Evolutionary conservation across 768 basidiomycete genomes (phyloP), one percentile per base, ranked within the genome.

Genomic region (Pulveroboletus frians): DNA sequence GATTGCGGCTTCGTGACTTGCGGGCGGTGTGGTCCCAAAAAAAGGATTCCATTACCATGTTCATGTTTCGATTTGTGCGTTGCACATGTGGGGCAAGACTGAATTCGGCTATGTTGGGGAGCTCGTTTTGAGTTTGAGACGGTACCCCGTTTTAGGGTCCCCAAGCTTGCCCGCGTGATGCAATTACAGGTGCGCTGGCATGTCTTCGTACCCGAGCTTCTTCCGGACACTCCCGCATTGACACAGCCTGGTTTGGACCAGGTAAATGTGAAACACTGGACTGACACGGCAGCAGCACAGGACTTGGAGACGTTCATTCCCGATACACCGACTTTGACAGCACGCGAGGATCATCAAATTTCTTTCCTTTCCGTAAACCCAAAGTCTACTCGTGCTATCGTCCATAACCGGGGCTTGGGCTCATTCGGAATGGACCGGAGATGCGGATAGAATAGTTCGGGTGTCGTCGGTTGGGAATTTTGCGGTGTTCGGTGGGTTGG

Each of bases 401-500:
- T 23, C 14, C 8, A 26, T 31, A 7, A n/a, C 26, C 39, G 14
- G 39, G 11, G 21, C 15, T 26, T 31, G 11, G 13, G 8, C 13
- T 39, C 38, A n/a, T 23, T 45, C 54, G 56, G 55, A 34, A 5
- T 18, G 0, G 13, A 34, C 9, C 56, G 51, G 51, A 13, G 31
- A 42, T 14, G 13, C 7, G n/a, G 14, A 45, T 7, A 3, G n/a
- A 13, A 8, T 9, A 8, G 3, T 21, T 35, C 55, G 46, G 50
- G 48, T 6, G 18, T 46, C 39, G 17, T 32, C 55, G 50, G 43
- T 21, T 51, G 27, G 17, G 36, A 20, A 21, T 35, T 35, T 20
- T 37, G 43, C 50, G 43, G 51, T 39, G 38, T 27, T 43, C 20
- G 58, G 46, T 47, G 39, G 39, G 43, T 43, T 21, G 5, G 13